phyloP scores from a whole-genome alignment of 2,329 filamentous ascomycete genomes.

The Alternaria alternata region DNA sequence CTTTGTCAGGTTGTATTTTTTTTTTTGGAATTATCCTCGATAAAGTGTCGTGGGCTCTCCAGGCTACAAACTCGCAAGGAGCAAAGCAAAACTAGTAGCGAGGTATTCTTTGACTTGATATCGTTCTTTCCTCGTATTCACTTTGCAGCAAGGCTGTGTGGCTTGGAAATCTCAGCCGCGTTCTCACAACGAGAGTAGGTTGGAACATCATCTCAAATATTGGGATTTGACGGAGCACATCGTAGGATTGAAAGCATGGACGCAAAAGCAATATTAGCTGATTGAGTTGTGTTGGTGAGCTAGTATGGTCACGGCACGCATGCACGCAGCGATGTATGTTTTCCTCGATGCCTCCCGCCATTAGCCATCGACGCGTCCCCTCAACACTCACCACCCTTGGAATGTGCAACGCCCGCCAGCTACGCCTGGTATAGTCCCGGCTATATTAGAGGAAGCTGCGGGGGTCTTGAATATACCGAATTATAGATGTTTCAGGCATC shows the following conservation, averaged over 20 bases:
- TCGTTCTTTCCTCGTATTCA: background rate
- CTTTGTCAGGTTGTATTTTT: background rate
- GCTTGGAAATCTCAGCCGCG: background rate
- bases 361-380: background rate
- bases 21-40: background rate
- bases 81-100: too few relatives aligned
- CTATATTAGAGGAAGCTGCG: background rate
- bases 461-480: background rate
- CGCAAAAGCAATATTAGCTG: background rate
- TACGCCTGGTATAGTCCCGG: background rate
- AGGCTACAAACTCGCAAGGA: too few relatives aligned
- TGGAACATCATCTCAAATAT: background rate
- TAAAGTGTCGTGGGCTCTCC: too few relatives aligned
- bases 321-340: background rate
- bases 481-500: background rate
- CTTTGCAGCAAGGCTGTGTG: background rate
- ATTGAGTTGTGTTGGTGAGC: background rate
- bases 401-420: background rate
- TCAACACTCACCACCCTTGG: background rate
- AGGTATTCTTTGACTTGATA: too few relatives aligned
- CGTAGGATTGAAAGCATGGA: background rate
- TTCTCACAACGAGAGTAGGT: background rate
- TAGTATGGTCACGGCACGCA: background rate
- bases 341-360: background rate
- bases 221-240: background rate